Conservation (phyloP, 768 basidiomycete species). For the Podaxis sp. region DNA sequence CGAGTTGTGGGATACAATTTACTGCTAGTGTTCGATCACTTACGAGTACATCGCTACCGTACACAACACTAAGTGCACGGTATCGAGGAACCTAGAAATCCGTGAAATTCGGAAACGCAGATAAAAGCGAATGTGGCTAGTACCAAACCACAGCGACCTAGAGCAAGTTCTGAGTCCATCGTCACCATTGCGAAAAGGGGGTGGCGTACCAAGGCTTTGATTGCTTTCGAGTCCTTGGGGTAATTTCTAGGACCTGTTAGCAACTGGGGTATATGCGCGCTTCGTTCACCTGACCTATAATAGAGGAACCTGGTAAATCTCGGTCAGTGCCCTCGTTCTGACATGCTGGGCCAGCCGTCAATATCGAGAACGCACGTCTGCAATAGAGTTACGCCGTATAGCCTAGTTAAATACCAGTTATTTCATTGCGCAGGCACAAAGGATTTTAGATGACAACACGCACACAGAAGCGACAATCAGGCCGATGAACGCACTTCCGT, state of each 20-base stretch:
- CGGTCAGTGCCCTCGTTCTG: slow-evolving; percentile 5
- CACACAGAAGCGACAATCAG: slow-evolving; percentile 45
- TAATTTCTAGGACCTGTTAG: slow-evolving; percentile 31
- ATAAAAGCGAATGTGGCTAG: not conserved
- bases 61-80: slow-evolving; percentile 43
- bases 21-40: slow-evolving; percentile 2
- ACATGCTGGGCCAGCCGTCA: not conserved
- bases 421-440: too few species aligned
- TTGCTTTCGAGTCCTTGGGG: slow-evolving; percentile 36
- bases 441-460: slow-evolving; percentile 17
- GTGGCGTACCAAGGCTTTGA: slow-evolving; percentile 39
- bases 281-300: slow-evolving; percentile 31
- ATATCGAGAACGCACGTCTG: slow-evolving; percentile 33
- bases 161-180: not conserved
- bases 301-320: slow-evolving; percentile 35
- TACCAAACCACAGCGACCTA: slow-evolving; percentile 15
- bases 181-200: not conserved
- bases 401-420: slow-evolving; percentile 23
- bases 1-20: not conserved
- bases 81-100: slow-evolving; percentile 41
- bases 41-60: slow-evolving; percentile 47
- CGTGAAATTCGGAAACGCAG: not conserved
- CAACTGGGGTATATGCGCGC: not conserved
- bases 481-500: slow-evolving; percentile 46
- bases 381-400: slow-evolving; percentile 48